A percentile compares a stretch with the other conserved stretches of the same genome.
phyloP scores from a whole-genome alignment of 768 basidiomycete species.

The Collybiopsis confluens region DNA sequence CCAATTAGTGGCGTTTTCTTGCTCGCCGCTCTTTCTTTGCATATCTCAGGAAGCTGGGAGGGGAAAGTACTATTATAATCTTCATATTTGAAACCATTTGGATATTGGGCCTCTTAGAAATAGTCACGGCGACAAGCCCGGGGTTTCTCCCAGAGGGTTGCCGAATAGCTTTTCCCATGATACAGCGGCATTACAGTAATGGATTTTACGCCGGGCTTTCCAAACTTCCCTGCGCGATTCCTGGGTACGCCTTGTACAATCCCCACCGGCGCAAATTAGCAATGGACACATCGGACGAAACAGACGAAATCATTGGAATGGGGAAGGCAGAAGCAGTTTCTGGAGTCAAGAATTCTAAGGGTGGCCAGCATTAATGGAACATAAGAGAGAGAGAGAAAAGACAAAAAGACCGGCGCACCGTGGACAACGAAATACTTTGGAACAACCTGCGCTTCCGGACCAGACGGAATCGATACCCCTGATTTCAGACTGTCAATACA shows the following conservation, averaged over 20 bases:
- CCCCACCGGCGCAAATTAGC: conserved; percentile 34
- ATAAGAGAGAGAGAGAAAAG: neutral
- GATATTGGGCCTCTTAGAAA: too few species aligned
- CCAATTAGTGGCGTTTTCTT: too few species aligned
- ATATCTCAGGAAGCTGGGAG: too few species aligned
- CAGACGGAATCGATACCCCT: conserved; percentile 22
- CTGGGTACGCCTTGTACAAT: conserved; percentile 44
- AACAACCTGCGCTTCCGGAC: conserved; percentile 27
- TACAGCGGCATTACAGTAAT: too few species aligned
- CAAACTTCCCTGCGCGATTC: conserved; percentile 32
- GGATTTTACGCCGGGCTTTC: neutral
- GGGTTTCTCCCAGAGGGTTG: too few species aligned
- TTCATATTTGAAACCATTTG: too few species aligned
- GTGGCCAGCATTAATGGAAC: neutral
- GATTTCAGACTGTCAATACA: conserved; percentile 37
- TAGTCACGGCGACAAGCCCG: too few species aligned
- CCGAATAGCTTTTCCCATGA: too few species aligned
- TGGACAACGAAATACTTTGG: conserved; percentile 36
- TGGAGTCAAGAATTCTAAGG: conserved; percentile 17
- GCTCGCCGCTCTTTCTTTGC: too few species aligned
- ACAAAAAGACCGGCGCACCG: conserved; percentile 21
- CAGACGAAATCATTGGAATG: conserved; percentile 9
- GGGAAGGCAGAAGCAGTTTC: conserved; percentile 14
- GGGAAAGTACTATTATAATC: too few species aligned
- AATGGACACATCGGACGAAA: conserved; percentile 13